Base-by-base conservation (phyloP, 202 grass and related monocot genomes). In the Carex arenaria region DNA sequence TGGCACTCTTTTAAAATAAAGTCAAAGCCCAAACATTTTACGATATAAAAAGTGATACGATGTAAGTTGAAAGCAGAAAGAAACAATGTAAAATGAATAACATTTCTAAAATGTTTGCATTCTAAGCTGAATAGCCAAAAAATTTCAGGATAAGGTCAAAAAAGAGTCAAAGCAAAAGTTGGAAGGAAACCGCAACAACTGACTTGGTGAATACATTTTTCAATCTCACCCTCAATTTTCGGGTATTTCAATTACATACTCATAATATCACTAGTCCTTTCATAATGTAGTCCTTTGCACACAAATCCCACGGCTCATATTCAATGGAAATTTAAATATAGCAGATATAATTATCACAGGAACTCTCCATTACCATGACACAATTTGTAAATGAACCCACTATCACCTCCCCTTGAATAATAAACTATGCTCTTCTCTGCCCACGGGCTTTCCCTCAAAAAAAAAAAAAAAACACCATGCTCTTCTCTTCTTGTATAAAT, bases 401-500 rank as follows among this genome's bases (percentile, higher is more conserved):
- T 15, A 73, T 49, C 45, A 73, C 45, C 45, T 72, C 34, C 69
- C 69, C 61, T 11, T 49, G 45, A 49, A 42, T 42, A 49, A 42
- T 42, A 42, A 73, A 49, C 17, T 60, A 60, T 76, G 31, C 52
- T 74, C 17, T 63, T 47, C 31, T 64, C 49, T 52, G 26, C 26
- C 26, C 26, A 26, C 26, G 26, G 26, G 26, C 26, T 26, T 26
- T 26, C 26, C 26, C 26, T 26, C 26, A 26, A 26, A 26, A 26
- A 26, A 26, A 26, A 26, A 26, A 26, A 26, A 26, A 26, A 26
- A 26, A 26, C 60, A 45, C 17, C 43, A 60, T 76, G 31, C 52
- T 74, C 17, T 64, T 49, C 31, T 66, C 52, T 54, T 66, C 52
- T 54, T 64, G 79, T 72, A 72, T 77, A 76, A 72, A 84, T 61